These are phyloP conservation scores for Dactylonectria estremocensis DNA, from an alignment of 2,329 filamentous ascomycete genomes.

Conservation along the genomic window DNA sequence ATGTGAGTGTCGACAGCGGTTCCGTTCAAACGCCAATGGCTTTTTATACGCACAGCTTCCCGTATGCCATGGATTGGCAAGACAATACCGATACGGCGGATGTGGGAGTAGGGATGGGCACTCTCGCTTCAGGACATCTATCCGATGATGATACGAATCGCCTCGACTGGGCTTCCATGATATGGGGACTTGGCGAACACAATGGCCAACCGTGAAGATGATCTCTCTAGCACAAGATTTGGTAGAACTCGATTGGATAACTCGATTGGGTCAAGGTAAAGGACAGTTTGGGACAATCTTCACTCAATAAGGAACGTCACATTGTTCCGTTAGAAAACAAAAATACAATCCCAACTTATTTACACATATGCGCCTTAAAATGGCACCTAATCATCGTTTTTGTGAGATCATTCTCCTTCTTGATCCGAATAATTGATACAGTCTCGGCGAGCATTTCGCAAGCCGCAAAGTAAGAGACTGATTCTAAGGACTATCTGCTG, in stretches of 20 bases:
- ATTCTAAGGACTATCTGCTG: neutral
- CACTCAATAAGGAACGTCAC: too few species aligned
- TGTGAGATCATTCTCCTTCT: too few species aligned
- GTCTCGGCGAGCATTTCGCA: neutral
- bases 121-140: neutral
- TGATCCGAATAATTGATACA: neutral
- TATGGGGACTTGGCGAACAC: neutral
- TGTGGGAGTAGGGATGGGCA: too few species aligned
- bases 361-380: too few species aligned
- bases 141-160: neutral
- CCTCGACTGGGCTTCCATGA: neutral
- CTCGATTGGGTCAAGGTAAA: too few species aligned
- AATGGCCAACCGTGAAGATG: neutral
- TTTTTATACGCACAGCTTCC: neutral
- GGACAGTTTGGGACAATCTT: too few species aligned
- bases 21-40: neutral
- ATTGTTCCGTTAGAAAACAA: too few species aligned
- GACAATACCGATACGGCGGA: neutral
- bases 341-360: too few species aligned
- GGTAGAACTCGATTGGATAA: too few species aligned
- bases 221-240: too few species aligned
- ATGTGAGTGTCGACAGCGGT: neutral
- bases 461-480: too few species aligned
- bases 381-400: too few species aligned
- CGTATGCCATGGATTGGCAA: neutral